phyloP scores from a whole-genome alignment of 306 rosid species.

The Quillaja saponaria region DNA sequence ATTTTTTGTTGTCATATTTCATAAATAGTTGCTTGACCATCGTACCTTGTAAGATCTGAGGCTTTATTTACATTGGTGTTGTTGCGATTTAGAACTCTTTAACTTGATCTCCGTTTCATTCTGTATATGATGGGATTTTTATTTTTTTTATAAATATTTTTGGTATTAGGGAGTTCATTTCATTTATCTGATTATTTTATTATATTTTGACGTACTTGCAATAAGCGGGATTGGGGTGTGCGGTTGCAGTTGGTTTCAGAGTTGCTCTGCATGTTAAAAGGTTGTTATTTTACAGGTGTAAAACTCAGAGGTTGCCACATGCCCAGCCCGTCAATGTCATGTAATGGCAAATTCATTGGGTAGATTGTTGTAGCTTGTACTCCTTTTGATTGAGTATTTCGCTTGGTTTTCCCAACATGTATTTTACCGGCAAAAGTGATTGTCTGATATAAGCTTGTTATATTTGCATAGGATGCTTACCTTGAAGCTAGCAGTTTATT shows the following conservation, averaged over 20 bases:
- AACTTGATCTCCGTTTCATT: too few relatives aligned
- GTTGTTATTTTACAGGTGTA: constrained; percentile 62
- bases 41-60: too few relatives aligned
- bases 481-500: constrained; percentile 22
- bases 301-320: constrained; percentile 60
- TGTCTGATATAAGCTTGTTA: constrained; percentile 23
- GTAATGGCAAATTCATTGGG: constrained; percentile 36
- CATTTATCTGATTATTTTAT: too few relatives aligned
- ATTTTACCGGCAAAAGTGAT: constrained; percentile 27
- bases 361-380: constrained; percentile 25
- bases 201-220: too few relatives aligned
- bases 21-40: too few relatives aligned
- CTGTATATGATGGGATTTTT: too few relatives aligned
- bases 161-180: too few relatives aligned
- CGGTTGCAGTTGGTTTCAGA: neutral
- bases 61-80: too few relatives aligned
- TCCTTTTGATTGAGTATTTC: constrained; percentile 36
- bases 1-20: too few relatives aligned
- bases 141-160: too few relatives aligned
- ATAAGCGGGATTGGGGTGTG: neutral
- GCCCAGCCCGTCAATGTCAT: constrained; percentile 60
- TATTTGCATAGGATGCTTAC: constrained; percentile 32
- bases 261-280: constrained; percentile 23
- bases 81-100: too few relatives aligned
- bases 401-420: constrained; percentile 33